phyloP scores from a whole-genome alignment of 176 grass and related monocot species.

The barley (Hordeum vulgare) region MorexV3_pseudomolecules_assembly NC_058519.1:615168377-615168876 shows the following conservation, averaged over 20 bases:
- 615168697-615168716: slow-evolving; percentile 47
- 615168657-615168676: slow-evolving; percentile 44
- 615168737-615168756: slow-evolving; percentile 29
- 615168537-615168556: slow-evolving; percentile 19
- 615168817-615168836: not conserved
- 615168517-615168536: not conserved
- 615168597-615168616: slow-evolving; percentile 86
- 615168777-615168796: not conserved
- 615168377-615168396: not conserved
- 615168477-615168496: not conserved
- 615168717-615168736: slow-evolving; percentile 38
- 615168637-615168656: slow-evolving; percentile 38
- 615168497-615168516: not conserved
- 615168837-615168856: not conserved
- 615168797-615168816: not conserved
- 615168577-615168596: slow-evolving; percentile 84
- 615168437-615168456: not conserved
- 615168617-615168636: slow-evolving; percentile 69
- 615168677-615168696: slow-evolving; percentile 53
- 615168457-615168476: not conserved
- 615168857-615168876: not conserved
- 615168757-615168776: not conserved
- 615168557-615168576: slow-evolving; percentile 58
- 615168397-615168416: not conserved
- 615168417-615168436: not conserved